phyloP scores from a whole-genome alignment of 129 eudicot species.

The Flaveria trinervia region DNA sequence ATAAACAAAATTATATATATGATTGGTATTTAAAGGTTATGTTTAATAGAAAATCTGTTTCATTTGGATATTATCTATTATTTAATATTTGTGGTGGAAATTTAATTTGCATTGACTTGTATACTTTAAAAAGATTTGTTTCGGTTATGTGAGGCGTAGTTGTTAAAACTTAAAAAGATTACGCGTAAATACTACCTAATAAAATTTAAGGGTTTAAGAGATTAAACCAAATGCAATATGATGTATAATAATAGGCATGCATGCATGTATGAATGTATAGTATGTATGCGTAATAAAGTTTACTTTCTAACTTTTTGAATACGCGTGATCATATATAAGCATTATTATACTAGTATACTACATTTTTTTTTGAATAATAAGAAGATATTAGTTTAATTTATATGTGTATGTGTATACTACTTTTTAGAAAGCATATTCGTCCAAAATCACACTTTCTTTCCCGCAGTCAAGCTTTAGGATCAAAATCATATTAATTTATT shows the following conservation, averaged over 20 bases:
- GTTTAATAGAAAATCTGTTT: no score
- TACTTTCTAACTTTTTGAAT: constrained; percentile 9
- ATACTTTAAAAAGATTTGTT: no score
- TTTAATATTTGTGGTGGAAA: no score
- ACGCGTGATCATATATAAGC: constrained; percentile 18
- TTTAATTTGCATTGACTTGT: no score
- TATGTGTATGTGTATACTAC: neutral
- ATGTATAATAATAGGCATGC: neutral
- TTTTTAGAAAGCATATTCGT: constrained; percentile 35
- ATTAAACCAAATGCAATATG: neutral
- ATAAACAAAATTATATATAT: no score
- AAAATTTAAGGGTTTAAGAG: neutral
- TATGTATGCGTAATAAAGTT: neutral
- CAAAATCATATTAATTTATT: constrained; percentile 5
- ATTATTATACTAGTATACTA: neutral
- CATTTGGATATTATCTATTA: no score
- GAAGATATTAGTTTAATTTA: constrained; percentile 14
- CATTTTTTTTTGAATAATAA: neutral
- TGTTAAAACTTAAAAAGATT: no score
- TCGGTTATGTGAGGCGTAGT: no score
- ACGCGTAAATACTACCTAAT: no score
- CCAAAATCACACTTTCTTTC: constrained; percentile 40
- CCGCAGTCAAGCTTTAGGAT: neutral
- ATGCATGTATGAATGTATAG: neutral
- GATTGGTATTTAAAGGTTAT: no score